Conservation (phyloP, 768 basidiomycete genomes). For the Harrya chromipes region DNA sequence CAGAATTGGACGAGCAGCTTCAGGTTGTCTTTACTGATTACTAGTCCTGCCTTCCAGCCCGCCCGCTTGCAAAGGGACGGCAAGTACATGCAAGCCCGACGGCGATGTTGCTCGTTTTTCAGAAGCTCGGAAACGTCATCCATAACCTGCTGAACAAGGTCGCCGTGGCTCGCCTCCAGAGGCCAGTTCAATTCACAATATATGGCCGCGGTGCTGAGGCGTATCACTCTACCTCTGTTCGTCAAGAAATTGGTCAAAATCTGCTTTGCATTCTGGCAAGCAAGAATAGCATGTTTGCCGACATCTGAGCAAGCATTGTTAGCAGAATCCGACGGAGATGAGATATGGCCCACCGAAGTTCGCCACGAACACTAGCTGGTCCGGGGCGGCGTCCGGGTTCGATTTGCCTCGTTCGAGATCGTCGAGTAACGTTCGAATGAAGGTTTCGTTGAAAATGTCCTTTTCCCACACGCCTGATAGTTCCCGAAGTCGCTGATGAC, state of each 20-base stretch:
- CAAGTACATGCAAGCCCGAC: slow-evolving; percentile 27
- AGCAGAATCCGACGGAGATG: neutral
- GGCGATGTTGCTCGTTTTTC: neutral
- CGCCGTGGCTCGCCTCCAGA: neutral
- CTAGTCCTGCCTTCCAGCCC: slow-evolving; percentile 4
- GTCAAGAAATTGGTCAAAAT: slow-evolving; percentile 15
- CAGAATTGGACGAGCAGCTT: too few species aligned
- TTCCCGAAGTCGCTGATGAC: slow-evolving; percentile 15
- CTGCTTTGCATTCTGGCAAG: neutral
- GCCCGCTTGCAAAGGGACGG: slow-evolving; percentile 27
- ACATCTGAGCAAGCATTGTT: slow-evolving; percentile 9
- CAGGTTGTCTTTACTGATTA: too few species aligned
- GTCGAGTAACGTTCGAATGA: slow-evolving; percentile 15
- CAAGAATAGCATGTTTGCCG: slow-evolving; percentile 10
- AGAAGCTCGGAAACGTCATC: slow-evolving; percentile 17
- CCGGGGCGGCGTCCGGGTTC: slow-evolving; percentile 18
- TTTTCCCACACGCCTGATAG: slow-evolving; percentile 27
- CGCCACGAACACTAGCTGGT: slow-evolving; percentile 29
- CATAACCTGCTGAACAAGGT: slow-evolving; percentile 3
- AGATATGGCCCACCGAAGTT: slow-evolving; percentile 20
- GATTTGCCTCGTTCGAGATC: slow-evolving; percentile 16
- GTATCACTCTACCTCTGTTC: slow-evolving; percentile 14
- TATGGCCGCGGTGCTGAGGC: slow-evolving; percentile 23
- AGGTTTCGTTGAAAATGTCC: slow-evolving; percentile 25
- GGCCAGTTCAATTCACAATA: slow-evolving; percentile 26